phyloP scores from a whole-genome alignment of 164 flowering plant genomes.

The Saururus chinensis region DNA sequence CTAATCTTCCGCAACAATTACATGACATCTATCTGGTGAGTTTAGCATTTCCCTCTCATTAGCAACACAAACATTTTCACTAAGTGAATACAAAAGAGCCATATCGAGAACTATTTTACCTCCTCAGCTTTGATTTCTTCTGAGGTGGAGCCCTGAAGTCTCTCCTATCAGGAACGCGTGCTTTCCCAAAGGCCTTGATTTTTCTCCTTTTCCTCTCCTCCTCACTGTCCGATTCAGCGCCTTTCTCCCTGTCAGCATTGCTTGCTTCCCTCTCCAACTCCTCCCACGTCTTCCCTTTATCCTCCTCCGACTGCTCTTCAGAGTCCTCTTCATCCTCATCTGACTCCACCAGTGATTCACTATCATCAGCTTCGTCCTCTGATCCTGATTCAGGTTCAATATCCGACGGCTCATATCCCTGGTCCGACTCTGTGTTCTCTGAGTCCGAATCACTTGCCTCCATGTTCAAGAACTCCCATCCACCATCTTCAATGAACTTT shows the following conservation, averaged over 20 bases:
- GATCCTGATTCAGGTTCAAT: conserved; percentile 50
- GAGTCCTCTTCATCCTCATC: conserved; percentile 47
- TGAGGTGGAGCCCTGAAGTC: conserved; percentile 16
- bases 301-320: conserved; percentile 64
- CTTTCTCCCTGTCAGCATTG: conserved; percentile 70
- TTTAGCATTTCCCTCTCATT: no score
- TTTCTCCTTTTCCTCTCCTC: conserved; percentile 66
- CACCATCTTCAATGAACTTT: conserved; percentile 69
- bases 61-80: no score
- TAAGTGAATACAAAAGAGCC: background rate
- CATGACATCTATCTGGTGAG: no score
- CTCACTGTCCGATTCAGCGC: conserved; percentile 72
- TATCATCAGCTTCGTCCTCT: conserved; percentile 53
- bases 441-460: conserved; percentile 74
- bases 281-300: conserved; percentile 83
- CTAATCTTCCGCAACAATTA: no score
- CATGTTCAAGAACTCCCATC: conserved; percentile 84
- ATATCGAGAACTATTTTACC: conserved; percentile 10
- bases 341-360: conserved; percentile 75
- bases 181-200: conserved; percentile 62
- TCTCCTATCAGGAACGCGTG: conserved; percentile 29
- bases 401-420: conserved; percentile 72
- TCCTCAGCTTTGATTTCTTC: conserved; percentile 42
- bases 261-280: conserved; percentile 91
- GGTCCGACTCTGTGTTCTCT: conserved; percentile 55